A percentile compares a stretch with the other conserved stretches of the same genome.
phyloP scores from a whole-genome alignment of 352 stramenopile genomes.

The Phytophthora europaea region DNA sequence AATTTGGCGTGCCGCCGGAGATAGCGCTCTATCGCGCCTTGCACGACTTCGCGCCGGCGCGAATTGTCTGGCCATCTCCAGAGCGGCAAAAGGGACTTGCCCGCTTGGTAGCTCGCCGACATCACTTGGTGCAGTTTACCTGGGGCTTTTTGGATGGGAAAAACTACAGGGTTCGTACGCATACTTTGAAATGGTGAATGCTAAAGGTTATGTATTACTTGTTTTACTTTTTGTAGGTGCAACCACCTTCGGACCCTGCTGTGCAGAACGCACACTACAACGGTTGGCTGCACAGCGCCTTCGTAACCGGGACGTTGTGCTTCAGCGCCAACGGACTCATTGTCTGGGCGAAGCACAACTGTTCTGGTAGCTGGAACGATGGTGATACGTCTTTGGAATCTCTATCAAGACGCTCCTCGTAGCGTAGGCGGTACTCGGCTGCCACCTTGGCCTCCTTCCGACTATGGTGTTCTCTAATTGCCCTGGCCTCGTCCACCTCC shows the following conservation, averaged over 20 bases:
- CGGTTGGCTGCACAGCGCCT: no score
- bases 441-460: neutral
- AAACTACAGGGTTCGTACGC: no score
- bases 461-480: neutral
- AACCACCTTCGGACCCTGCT: neutral
- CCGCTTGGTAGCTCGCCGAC: no score
- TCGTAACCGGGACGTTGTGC: neutral
- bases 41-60: no score
- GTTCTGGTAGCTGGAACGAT: constrained; percentile 25
- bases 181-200: no score
- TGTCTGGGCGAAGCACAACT: constrained; percentile 25
- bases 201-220: neutral
- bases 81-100: no score
- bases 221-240: neutral
- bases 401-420: neutral
- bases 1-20: no score
- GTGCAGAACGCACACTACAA: constrained; percentile 21
- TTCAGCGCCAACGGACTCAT: constrained; percentile 21
- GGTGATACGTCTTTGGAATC: constrained; percentile 12
- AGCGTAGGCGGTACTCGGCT: neutral
- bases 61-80: no score
- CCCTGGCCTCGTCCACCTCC: neutral
- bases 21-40: no score
- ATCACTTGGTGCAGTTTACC: no score
- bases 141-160: no score